A percentile compares a stretch with the other conserved stretches of the same genome.
These are phyloP conservation scores for Ceratocystis ficicola DNA, from an alignment of 2,329 filamentous ascomycete species.

Conservation along the genomic window DNA sequence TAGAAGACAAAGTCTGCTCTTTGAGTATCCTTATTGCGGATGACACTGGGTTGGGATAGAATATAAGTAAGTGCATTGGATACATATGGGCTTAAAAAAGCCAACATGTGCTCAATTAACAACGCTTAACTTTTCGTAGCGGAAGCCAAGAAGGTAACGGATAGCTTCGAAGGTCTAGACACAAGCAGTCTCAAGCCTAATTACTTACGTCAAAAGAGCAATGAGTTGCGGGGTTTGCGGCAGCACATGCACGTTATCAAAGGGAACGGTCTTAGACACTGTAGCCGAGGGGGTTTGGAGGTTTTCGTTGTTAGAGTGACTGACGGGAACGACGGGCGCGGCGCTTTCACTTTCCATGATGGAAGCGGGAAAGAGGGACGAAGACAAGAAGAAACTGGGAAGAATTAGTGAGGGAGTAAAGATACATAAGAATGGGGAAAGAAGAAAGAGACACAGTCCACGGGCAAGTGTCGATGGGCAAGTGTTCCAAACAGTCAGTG, in stretches of 20 bases:
- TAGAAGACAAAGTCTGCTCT: constrained; percentile 99
- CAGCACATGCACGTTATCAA: constrained; percentile 81
- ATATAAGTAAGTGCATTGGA: background rate
- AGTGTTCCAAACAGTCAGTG: background rate
- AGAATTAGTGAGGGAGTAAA: background rate
- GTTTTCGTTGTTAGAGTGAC: constrained; percentile 64
- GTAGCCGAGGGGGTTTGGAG: constrained; percentile 76
- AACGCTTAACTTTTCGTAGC: background rate
- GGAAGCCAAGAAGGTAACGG: background rate
- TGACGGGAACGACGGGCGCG: constrained; percentile 44
- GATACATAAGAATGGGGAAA: background rate
- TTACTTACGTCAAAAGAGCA: constrained; percentile 83
- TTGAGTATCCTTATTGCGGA: constrained; percentile 77
- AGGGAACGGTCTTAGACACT: constrained; percentile 67
- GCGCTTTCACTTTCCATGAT: constrained; percentile 17
- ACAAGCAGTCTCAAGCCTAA: background rate
- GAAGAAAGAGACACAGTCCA: background rate
- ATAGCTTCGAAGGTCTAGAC: background rate
- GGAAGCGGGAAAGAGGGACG: constrained; percentile 24
- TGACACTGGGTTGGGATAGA: constrained; percentile 53
- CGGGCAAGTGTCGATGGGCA: background rate
- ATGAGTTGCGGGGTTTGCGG: constrained; percentile 94
- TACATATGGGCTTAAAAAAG: background rate
- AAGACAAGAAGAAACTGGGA: background rate
- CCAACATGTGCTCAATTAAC: too few species aligned